Base-by-base conservation (phyloP, 2,329 filamentous ascomycete genomes). In the Scleromitrula shiraiana region DNA sequence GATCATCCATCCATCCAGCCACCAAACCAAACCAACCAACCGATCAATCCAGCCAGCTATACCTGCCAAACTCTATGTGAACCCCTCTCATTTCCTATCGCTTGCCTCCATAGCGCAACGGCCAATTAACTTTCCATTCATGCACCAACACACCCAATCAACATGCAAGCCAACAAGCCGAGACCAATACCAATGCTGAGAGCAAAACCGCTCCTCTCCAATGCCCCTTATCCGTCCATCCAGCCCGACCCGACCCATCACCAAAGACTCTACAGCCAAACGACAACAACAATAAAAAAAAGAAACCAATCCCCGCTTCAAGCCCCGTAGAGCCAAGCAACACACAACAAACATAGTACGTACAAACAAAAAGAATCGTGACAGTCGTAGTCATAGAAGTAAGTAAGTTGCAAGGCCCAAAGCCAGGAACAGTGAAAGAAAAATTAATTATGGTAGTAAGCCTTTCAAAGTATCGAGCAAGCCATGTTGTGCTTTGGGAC, bases 371-470 rank as follows among this genome's bases (percentile, higher is more conserved):
- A 42, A 14, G 14, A 36, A 26, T 47, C 45, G 30, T 47, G 30
- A 36, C 38, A 47, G 45, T 47, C 45, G 22, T 47, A 30, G 45
- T 42, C 38, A n/a, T 47, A 36, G 38, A 35, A 42, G 27, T 29
- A 23, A 15, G 35, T 38, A 38, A 22, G 35, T 37, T 19, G 15
- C n/a, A n/a, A n/a, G n/a, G 41, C 14, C 30, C 22, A 22, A 43
- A 43, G n/a, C 22, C 22, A 43, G 41, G 36, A 26, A 26, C 10
- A 36, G 20, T 30, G 36, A 20, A 32, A 33, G 32, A 17, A 29
- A 47, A 36, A 35, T 26, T 14, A 38, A 42, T 37, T 26, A 47
- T 41, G 38, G 30, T 27, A 23, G 27, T n/a, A n/a, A n/a, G n/a
- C n/a, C n/a, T n/a, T n/a, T n/a, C n/a, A n/a, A n/a, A n/a, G n/a